A percentile compares a stretch with the other conserved stretches of the same genome.
Conservation (phyloP, 2,329 filamentous ascomycete genomes). For the Trichoderma simmonsii region DNA sequence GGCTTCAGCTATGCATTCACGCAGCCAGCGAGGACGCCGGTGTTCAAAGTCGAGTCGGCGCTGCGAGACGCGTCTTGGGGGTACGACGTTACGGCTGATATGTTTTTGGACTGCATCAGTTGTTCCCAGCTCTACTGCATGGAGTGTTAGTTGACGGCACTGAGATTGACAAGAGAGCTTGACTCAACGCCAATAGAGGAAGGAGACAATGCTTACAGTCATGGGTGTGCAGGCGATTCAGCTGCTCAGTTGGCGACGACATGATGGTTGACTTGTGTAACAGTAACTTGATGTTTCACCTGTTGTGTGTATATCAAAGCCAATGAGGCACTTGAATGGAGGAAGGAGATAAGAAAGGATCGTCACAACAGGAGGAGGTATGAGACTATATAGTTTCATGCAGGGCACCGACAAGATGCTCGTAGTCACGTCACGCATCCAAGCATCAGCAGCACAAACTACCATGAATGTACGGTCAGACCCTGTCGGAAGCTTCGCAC, state of each 20-base stretch:
- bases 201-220: constrained; percentile 18
- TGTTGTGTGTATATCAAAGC: neutral
- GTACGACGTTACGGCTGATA: constrained; percentile 47
- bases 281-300: neutral
- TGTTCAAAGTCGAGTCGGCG: constrained; percentile 54
- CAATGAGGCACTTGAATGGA: neutral
- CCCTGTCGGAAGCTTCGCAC: neutral
- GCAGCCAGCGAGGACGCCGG: constrained; percentile 48
- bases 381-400: constrained; percentile 10
- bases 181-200: neutral
- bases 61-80: constrained; percentile 49
- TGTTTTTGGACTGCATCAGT: constrained; percentile 53
- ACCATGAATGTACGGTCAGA: neutral
- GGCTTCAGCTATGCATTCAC: constrained; percentile 55
- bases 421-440: neutral
- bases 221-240: constrained; percentile 21
- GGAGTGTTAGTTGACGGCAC: neutral
- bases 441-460: neutral
- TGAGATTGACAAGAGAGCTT: neutral
- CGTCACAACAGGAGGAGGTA: neutral
- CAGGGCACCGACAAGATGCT: neutral
- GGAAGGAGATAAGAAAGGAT: neutral
- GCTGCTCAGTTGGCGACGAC: neutral
- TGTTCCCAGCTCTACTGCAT: constrained; percentile 46
- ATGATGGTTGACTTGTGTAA: constrained; percentile 1